A percentile compares a stretch with the other conserved stretches of the same genome.
Conservation (phyloP, 2,329 filamentous ascomycete species). For the Neopestalotiopsis rosae region DNA sequence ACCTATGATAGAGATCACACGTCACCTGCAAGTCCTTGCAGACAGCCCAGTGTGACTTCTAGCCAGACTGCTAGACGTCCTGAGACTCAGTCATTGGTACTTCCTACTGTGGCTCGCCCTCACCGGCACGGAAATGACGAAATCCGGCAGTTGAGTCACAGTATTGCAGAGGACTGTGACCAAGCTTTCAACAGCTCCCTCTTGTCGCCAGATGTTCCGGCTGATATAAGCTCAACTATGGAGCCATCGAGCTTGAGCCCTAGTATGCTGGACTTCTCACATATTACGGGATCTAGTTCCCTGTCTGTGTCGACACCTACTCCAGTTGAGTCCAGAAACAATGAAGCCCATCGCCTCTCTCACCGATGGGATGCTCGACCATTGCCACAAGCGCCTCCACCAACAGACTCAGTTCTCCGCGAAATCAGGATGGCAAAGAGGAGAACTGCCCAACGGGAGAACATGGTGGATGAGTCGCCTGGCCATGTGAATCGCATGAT, state of each 20-base stretch:
- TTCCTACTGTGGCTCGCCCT: slow-evolving; percentile 24
- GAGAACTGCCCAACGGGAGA: slow-evolving; percentile 18
- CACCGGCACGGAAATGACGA: slow-evolving; percentile 68
- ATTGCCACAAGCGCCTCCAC: slow-evolving; percentile 54
- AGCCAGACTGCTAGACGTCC: slow-evolving; percentile 20
- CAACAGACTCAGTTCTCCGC: slow-evolving; percentile 32
- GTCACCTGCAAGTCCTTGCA: slow-evolving; percentile 28
- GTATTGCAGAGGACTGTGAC: slow-evolving; percentile 88
- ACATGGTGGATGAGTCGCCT: slow-evolving; percentile 18
- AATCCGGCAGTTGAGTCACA: slow-evolving; percentile 80
- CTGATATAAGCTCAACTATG: slow-evolving; percentile 19
- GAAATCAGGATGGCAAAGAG: slow-evolving; percentile 31
- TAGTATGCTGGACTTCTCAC: slow-evolving; percentile 6
- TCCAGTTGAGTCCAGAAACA: background rate
- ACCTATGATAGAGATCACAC: slow-evolving; percentile 30
- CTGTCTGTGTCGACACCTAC: background rate
- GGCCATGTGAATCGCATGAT: slow-evolving; percentile 22
- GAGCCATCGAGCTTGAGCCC: slow-evolving; percentile 20
- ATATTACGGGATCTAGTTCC: background rate
- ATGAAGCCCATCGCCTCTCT: slow-evolving; percentile 19
- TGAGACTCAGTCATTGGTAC: slow-evolving; percentile 29
- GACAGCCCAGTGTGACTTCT: slow-evolving; percentile 22
- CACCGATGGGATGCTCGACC: slow-evolving; percentile 53
- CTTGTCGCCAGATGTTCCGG: slow-evolving; percentile 33
- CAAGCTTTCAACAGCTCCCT: slow-evolving; percentile 82